Conservation (phyloP, 2,329 filamentous ascomycete genomes). For the Parascedosporium putredinis region DNA sequence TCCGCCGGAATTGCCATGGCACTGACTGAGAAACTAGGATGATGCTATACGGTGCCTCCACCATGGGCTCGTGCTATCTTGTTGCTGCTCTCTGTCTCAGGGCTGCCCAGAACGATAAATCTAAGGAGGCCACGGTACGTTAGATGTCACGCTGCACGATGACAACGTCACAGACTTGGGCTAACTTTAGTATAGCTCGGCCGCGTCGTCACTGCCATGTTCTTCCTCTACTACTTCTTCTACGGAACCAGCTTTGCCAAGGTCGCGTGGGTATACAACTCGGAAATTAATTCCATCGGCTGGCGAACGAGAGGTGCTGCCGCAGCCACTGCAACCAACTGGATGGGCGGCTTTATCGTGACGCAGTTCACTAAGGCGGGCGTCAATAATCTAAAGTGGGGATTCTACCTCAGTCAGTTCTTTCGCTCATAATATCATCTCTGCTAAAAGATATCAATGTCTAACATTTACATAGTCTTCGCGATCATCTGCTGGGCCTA, state of each 20-base stretch:
- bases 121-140: slow-evolving; percentile 17
- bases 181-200: slow-evolving; percentile 18
- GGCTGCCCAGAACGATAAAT: slow-evolving; percentile 20
- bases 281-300: slow-evolving; percentile 30
- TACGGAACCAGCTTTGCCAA: slow-evolving; percentile 28
- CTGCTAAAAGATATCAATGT: slow-evolving; percentile 1
- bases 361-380: slow-evolving; percentile 33
- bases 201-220: slow-evolving; percentile 29
- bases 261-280: slow-evolving; percentile 30
- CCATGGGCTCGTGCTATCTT: slow-evolving; percentile 25
- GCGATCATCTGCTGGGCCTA: slow-evolving; percentile 23
- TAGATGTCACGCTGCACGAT: no score
- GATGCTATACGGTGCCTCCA: slow-evolving; percentile 27
- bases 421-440: not conserved
- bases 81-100: slow-evolving; percentile 25
- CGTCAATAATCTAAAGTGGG: slow-evolving; percentile 28
- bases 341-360: slow-evolving; percentile 31
- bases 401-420: slow-evolving; percentile 29
- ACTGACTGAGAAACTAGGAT: slow-evolving; percentile 16
- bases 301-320: slow-evolving; percentile 31
- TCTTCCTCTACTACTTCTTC: slow-evolving; percentile 31
- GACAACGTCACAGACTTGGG: not conserved
- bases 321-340: slow-evolving; percentile 33
- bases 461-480: slow-evolving; percentile 16
- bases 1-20: not conserved